phyloP scores from a whole-genome alignment of 345 rosid species.

The Acer saccharum region DNA sequence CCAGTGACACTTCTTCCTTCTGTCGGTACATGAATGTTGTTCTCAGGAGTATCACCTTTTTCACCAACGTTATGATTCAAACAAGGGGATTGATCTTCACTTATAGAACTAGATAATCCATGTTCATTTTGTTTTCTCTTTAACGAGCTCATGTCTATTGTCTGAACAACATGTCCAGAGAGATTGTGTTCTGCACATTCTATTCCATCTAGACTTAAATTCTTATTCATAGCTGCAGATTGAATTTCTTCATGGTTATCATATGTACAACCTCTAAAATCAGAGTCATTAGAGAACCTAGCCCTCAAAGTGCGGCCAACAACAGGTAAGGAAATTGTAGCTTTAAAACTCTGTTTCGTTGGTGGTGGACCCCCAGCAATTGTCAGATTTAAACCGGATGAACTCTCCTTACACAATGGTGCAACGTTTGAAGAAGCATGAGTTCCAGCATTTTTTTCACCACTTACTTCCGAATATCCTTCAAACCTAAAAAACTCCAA shows the following conservation, averaged over 20 bases:
- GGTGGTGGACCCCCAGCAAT: slow-evolving; percentile 98
- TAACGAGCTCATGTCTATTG: slow-evolving; percentile 25
- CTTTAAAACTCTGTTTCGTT: slow-evolving; percentile 82
- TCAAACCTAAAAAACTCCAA: slow-evolving; percentile 73
- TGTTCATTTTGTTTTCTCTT: slow-evolving; percentile 20
- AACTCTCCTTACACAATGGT: slow-evolving; percentile 27
- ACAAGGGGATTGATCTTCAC: slow-evolving; percentile 25
- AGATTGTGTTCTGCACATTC: slow-evolving; percentile 16
- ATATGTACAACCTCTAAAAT: slow-evolving; percentile 46
- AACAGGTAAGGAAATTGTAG: slow-evolving; percentile 76
- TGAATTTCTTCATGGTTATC: slow-evolving; percentile 32
- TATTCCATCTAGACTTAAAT: slow-evolving; percentile 13
- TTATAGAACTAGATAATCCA: slow-evolving; percentile 26
- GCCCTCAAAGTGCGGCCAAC: slow-evolving; percentile 79
- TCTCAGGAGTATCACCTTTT: slow-evolving; percentile 24
- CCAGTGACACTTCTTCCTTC: slow-evolving; percentile 22
- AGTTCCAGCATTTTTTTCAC: slow-evolving; percentile 33
- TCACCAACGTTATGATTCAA: slow-evolving; percentile 22
- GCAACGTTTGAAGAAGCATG: slow-evolving; percentile 27
- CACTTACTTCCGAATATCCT: slow-evolving; percentile 54
- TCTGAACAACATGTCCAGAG: slow-evolving; percentile 30
- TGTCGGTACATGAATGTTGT: not conserved
- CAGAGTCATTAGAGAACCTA: slow-evolving; percentile 58
- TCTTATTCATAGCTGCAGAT: slow-evolving; percentile 29
- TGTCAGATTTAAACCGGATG: slow-evolving; percentile 57